phyloP scores from a whole-genome alignment of 78 protist genomes.

The Guillardia theta region DNA sequence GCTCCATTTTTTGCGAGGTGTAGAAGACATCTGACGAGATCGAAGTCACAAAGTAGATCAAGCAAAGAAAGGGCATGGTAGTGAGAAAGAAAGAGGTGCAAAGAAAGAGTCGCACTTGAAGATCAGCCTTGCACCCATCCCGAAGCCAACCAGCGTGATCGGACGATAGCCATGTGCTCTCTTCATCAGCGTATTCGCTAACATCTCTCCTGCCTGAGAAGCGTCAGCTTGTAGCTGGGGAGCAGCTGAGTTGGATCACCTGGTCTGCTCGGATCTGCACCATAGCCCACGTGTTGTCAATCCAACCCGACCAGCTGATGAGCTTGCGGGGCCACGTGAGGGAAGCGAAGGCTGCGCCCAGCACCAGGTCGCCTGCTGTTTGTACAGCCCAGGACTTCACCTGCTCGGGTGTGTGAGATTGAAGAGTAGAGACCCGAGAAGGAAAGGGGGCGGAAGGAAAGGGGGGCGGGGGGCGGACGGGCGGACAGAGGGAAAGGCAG shows the following conservation, averaged over 20 bases:
- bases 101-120: background rate
- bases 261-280: background rate
- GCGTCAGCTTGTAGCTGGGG: no score
- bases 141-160: background rate
- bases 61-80: no score
- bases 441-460: background rate
- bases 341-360: background rate
- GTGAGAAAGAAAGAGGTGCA: no score
- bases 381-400: background rate
- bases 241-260: no score
- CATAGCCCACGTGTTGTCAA: background rate
- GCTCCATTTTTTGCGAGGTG: no score
- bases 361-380: background rate
- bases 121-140: background rate
- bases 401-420: background rate
- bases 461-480: background rate
- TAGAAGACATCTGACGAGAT: no score
- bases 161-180: background rate
- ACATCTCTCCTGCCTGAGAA: background rate
- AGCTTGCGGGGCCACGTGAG: background rate
- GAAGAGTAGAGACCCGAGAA: background rate
- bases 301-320: background rate
- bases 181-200: no score
- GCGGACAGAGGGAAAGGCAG: background rate
- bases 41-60: no score